Conservation (phyloP, 106 monocot species). For the Dendrobium nobile region DNA sequence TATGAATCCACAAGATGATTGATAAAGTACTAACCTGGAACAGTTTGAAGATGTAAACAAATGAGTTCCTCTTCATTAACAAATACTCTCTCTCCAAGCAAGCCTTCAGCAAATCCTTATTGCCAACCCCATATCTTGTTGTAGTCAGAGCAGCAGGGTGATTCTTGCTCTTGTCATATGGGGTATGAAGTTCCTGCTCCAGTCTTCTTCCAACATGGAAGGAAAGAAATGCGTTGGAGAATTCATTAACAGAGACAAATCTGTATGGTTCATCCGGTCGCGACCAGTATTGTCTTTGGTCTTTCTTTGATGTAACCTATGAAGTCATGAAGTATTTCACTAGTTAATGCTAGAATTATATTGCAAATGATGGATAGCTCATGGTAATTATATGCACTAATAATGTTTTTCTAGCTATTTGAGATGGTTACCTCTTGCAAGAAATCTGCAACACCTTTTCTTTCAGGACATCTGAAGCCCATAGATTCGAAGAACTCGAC, state of each 20-base stretch:
- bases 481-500: conserved; percentile 57
- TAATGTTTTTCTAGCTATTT: not conserved
- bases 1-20: not conserved
- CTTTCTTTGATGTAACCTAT: conserved; percentile 67
- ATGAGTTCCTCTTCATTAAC: conserved; percentile 65
- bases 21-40: conserved; percentile 21
- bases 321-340: not conserved
- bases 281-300: conserved; percentile 63
- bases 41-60: conserved; percentile 54
- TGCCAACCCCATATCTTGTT: conserved; percentile 44
- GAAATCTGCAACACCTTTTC: conserved; percentile 70
- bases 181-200: conserved; percentile 27
- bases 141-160: conserved; percentile 63
- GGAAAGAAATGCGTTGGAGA: conserved; percentile 39
- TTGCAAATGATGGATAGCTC: too few species aligned
- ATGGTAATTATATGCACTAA: too few species aligned
- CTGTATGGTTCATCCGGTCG: conserved; percentile 31
- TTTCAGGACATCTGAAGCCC: conserved; percentile 69
- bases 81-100: conserved; percentile 40
- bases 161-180: conserved; percentile 44
- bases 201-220: conserved; percentile 39
- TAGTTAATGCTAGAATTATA: not conserved
- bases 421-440: conserved; percentile 46
- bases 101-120: conserved; percentile 45
- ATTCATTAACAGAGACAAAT: conserved; percentile 49